Base-by-base conservation (phyloP, 495 filamentous ascomycete genomes). In the Massariosphaeria phaeospora region DNA sequence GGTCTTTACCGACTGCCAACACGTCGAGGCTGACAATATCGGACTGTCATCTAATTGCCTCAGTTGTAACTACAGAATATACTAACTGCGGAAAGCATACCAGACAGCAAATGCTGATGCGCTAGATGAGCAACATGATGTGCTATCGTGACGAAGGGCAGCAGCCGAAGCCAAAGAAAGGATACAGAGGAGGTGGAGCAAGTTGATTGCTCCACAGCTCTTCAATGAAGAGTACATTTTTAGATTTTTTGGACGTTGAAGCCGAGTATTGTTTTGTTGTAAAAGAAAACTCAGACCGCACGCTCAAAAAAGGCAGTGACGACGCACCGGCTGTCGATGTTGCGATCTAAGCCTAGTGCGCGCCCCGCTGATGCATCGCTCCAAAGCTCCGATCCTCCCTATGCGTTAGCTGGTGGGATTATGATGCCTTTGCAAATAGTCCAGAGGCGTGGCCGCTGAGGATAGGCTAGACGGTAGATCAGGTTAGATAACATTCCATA, bases 401-500 rank as follows among this genome's bases (percentile, higher is more conserved):
- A n/a, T n/a, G 31, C 24, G 17, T 25, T 18, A 1, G 24, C 47
- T 24, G 31, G 43, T 1, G 33, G 39, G 29, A 21, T 25, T 40
- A 33, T 27, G 38, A 20, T 44, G 30, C 42, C 30, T 45, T 47
- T 36, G 23, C 13, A 33, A 13, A 13, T 29, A 31, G 48, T 24
- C 51, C 24, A 30, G 39, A 21, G 21, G 52, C 51, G 58, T 56
- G 60, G 48, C 42, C 27, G 31, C 25, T 23, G 40, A 51, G 50
- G 52, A 59, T 59, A 56, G 55, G 55, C 44, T 30, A 17, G 10
- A 15, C 18, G 36, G 46, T 31, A 39, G 36, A 29, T 17, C 6
- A 11, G 48, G n/a, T 72, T 79, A 98, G 62, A 96, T 79, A 59
- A 98, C 89, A 62, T 89, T 83, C 93, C 93, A 98, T 34, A 84